Evolutionary conservation across 2,329 filamentous ascomycete genomes (phyloP).

Genomic region (Sporothrix pseudoabietina): DNA sequence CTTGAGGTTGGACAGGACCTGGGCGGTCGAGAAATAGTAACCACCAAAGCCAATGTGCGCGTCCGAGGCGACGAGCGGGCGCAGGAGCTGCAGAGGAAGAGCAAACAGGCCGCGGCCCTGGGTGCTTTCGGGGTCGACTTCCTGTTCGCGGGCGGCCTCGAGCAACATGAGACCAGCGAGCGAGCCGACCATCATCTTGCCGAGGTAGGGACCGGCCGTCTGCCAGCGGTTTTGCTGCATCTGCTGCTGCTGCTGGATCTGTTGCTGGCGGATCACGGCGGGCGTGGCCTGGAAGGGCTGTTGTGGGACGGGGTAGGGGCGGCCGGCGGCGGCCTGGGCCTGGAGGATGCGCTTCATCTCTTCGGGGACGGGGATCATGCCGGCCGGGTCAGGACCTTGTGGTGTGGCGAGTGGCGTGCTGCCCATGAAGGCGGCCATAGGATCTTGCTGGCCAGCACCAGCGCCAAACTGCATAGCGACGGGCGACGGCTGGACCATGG

Average conservation of each 20-base stretch:
- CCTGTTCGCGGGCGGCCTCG: slow-evolving; percentile 72
- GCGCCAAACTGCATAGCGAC: slow-evolving; percentile 54
- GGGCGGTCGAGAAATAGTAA: slow-evolving; percentile 51
- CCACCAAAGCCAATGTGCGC: slow-evolving; percentile 59
- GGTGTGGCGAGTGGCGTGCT: slow-evolving; percentile 45
- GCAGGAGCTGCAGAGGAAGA: slow-evolving; percentile 59
- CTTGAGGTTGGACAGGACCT: slow-evolving; percentile 56
- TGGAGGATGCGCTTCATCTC: slow-evolving; percentile 65
- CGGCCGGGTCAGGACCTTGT: slow-evolving; percentile 50
- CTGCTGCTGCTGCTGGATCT: slow-evolving; percentile 56
- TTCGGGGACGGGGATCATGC: slow-evolving; percentile 67
- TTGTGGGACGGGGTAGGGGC: slow-evolving; percentile 53
- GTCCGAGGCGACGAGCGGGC: slow-evolving; percentile 46
- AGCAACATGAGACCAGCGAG: slow-evolving; percentile 90
- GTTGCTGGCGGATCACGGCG: slow-evolving; percentile 56
- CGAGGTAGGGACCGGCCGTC: slow-evolving; percentile 58
- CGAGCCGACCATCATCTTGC: slow-evolving; percentile 89
- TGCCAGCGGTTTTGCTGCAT: slow-evolving; percentile 58
- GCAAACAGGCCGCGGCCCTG: slow-evolving; percentile 68
- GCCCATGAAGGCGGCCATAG: slow-evolving; percentile 41
- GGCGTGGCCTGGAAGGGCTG: slow-evolving; percentile 48
- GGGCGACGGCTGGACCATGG: slow-evolving; percentile 54
- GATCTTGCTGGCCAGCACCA: slow-evolving; percentile 44
- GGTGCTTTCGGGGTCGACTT: slow-evolving; percentile 64
- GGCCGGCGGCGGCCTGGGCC: slow-evolving; percentile 57